These are phyloP conservation scores for Datisca glomerata DNA, from an alignment of 306 rosid genomes.

Conservation along the genomic window DNA sequence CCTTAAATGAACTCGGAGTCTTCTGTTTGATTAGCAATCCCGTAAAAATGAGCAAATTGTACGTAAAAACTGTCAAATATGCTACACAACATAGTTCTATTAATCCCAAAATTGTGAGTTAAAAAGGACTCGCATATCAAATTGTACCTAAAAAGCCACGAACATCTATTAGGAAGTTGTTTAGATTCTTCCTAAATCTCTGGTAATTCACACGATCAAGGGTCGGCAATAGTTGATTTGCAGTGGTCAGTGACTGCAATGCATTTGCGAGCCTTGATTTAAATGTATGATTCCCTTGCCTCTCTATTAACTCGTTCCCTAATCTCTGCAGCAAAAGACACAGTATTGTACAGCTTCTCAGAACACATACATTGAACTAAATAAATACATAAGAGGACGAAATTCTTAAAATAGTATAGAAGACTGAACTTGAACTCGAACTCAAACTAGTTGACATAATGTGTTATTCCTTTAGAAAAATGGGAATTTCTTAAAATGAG, in stretches of 20 bases:
- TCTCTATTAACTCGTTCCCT: constrained; percentile 67
- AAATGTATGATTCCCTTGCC: constrained; percentile 51
- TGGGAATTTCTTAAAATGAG: background rate
- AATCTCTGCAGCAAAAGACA: constrained; percentile 38
- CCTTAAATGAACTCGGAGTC: no score
- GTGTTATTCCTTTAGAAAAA: background rate
- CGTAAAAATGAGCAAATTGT: no score
- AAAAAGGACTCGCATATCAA: no score
- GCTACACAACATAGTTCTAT: no score
- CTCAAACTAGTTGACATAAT: background rate
- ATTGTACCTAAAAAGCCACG: constrained; percentile 82
- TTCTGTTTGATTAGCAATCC: no score
- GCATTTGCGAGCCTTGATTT: constrained; percentile 65
- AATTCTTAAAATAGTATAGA: background rate
- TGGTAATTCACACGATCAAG: constrained; percentile 78
- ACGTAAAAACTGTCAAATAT: no score
- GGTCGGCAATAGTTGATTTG: constrained; percentile 70
- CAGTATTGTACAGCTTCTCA: constrained; percentile 1
- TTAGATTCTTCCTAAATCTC: constrained; percentile 79
- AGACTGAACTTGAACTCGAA: background rate
- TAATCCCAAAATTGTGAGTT: no score
- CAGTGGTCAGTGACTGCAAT: constrained; percentile 54
- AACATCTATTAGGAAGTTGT: constrained; percentile 62
- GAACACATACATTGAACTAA: constrained; percentile 11
- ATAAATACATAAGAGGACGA: background rate